Evolutionary conservation across 2,329 filamentous ascomycete species (phyloP).

Genomic region (Colletotrichum horii): DNA sequence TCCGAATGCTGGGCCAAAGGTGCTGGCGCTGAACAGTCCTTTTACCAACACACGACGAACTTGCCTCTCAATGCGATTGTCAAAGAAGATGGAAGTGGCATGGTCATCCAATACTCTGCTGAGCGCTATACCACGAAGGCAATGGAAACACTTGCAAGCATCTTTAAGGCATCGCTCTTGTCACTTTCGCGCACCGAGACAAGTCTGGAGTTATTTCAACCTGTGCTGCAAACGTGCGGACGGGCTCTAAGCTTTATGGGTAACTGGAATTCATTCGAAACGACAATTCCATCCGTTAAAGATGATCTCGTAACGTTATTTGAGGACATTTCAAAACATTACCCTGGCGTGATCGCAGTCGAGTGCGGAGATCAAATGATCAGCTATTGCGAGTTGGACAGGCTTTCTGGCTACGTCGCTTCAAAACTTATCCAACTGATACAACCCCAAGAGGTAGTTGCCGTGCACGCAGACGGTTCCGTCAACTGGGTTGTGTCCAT

Average conservation of each 20-base stretch:
- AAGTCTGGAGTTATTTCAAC: neutral
- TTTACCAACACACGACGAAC: neutral
- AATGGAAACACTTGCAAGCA: neutral
- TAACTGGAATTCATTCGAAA: neutral
- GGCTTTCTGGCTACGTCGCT: neutral
- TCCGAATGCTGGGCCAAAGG: neutral
- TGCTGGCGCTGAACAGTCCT: neutral
- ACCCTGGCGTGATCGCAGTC: neutral
- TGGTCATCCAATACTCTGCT: neutral
- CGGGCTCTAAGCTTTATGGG: neutral
- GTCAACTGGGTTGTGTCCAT: conserved; percentile 40
- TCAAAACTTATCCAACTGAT: conserved; percentile 1
- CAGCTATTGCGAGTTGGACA: neutral
- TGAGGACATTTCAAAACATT: neutral
- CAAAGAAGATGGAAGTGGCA: neutral
- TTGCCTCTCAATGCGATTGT: neutral
- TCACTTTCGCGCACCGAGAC: neutral
- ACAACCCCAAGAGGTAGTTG: conserved; percentile 31
- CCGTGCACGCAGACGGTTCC: conserved; percentile 35
- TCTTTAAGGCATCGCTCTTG: neutral
- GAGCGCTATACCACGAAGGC: neutral
- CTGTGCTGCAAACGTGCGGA: neutral
- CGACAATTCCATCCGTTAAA: neutral
- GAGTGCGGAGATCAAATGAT: neutral
- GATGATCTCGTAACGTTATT: neutral